Percentiles rank a stretch among this genome's conserved stretches.
Evolutionary conservation across 139 green algal species (phyloP).

Genomic region (Chlorella sp.): DNA sequence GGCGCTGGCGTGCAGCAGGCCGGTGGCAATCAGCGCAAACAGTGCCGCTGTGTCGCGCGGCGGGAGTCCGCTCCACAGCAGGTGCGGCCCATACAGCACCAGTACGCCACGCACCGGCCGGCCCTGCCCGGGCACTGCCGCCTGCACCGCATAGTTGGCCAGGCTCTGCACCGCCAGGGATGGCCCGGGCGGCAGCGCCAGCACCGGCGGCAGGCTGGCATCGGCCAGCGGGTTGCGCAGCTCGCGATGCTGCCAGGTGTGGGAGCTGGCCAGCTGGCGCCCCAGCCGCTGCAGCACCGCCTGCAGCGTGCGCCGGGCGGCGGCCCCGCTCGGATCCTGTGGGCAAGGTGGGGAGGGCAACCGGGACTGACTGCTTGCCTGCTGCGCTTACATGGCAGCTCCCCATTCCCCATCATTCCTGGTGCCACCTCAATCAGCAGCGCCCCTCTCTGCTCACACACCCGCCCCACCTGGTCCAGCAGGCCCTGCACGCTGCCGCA

Average conservation of each 20-base stretch:
- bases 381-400: too few species aligned
- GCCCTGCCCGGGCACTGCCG: background rate
- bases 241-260: conserved; percentile 33
- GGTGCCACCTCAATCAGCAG: background rate
- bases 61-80: conserved; percentile 46
- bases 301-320: conserved; percentile 6
- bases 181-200: conserved; percentile 1
- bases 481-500: conserved; percentile 37
- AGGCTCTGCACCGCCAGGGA: conserved; percentile 21
- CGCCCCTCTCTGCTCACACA: background rate
- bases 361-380: background rate
- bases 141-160: background rate
- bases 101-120: conserved; percentile 31
- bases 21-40: conserved; percentile 22
- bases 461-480: conserved; percentile 20
- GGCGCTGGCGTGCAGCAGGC: conserved; percentile 41
- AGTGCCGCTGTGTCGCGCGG: conserved; percentile 37
- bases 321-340: conserved; percentile 28
- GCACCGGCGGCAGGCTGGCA: background rate
- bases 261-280: conserved; percentile 3
- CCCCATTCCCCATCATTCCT: background rate
- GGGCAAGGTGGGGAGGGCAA: background rate
- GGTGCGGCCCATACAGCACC: conserved; percentile 42
- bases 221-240: conserved; percentile 46
- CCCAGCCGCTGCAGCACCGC: conserved; percentile 9